Evolutionary conservation across 1,139 yeast species (phyloP).

Genomic region (Geotrichum citri-aurantii): DNA sequence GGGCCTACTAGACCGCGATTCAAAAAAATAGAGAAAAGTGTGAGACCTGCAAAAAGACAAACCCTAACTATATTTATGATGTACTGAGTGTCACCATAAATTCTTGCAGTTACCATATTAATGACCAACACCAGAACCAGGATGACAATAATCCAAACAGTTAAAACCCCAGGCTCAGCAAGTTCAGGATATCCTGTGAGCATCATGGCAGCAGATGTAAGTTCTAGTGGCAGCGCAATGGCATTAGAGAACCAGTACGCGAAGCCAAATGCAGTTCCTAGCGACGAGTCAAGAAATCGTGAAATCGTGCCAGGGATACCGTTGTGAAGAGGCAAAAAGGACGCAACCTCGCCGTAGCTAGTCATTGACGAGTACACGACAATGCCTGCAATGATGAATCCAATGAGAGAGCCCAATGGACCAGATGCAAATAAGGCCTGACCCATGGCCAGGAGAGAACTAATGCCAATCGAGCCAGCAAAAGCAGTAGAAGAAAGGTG

Average conservation of each 20-base stretch:
- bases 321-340: constrained; percentile 73
- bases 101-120: constrained; percentile 61
- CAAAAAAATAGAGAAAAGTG: constrained; percentile 58
- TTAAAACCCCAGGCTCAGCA: constrained; percentile 49
- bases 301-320: constrained; percentile 58
- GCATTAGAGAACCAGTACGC: constrained; percentile 71
- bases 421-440: constrained; percentile 75
- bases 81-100: constrained; percentile 73
- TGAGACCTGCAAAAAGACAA: constrained; percentile 48
- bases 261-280: constrained; percentile 80
- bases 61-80: constrained; percentile 56
- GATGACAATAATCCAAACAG: constrained; percentile 66
- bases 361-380: constrained; percentile 65
- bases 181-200: constrained; percentile 57
- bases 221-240: constrained; percentile 70
- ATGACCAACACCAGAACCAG: constrained; percentile 48
- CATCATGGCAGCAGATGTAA: constrained; percentile 74
- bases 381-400: constrained; percentile 60
- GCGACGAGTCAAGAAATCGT: constrained; percentile 76
- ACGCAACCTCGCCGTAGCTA: constrained; percentile 82
- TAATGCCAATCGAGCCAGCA: constrained; percentile 84
- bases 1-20: constrained; percentile 48
- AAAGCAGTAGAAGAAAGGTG: constrained; percentile 78
- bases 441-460: constrained; percentile 69
- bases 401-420: constrained; percentile 72